Percentiles rank a stretch among this genome's conserved stretches.
These are phyloP conservation scores for Mesembryanthemum crystallinum DNA, from an alignment of 148 eudicot species.

Conservation along the genomic window DNA sequence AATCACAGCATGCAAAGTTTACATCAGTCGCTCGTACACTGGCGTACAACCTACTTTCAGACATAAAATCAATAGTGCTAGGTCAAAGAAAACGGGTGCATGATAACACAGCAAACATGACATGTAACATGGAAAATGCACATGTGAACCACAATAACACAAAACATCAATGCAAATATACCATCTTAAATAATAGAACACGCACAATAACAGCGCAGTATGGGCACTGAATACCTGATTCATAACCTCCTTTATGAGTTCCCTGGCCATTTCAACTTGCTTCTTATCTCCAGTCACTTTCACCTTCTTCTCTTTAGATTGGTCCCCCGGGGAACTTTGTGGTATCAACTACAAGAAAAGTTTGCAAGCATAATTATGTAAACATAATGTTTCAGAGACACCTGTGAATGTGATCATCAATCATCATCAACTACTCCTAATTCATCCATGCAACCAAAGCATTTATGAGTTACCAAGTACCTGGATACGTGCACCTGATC, in stretches of 20 bases:
- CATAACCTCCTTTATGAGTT: constrained; percentile 91
- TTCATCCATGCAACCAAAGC: neutral
- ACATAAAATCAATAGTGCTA: neutral
- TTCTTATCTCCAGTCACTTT: constrained; percentile 81
- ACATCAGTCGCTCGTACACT: neutral
- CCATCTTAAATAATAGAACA: neutral
- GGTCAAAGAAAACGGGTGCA: neutral
- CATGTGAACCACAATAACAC: neutral
- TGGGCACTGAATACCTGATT: constrained; percentile 58
- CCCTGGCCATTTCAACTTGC: constrained; percentile 82
- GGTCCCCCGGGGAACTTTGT: constrained; percentile 70
- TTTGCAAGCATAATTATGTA: neutral
- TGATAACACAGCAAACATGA: neutral
- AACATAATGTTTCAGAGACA: neutral
- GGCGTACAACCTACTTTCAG: neutral
- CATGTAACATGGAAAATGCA: neutral
- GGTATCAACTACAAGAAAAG: constrained; percentile 61
- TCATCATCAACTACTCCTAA: neutral
- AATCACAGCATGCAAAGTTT: neutral
- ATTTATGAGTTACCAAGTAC: constrained; percentile 32
- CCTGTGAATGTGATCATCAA: neutral
- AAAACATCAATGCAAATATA: neutral
- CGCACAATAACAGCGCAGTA: neutral
- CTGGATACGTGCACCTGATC: constrained; percentile 99
- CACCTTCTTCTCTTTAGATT: constrained; percentile 75